phyloP scores from a whole-genome alignment of 495 filamentous ascomycete species.

The Aspergillus diversus region DNA sequence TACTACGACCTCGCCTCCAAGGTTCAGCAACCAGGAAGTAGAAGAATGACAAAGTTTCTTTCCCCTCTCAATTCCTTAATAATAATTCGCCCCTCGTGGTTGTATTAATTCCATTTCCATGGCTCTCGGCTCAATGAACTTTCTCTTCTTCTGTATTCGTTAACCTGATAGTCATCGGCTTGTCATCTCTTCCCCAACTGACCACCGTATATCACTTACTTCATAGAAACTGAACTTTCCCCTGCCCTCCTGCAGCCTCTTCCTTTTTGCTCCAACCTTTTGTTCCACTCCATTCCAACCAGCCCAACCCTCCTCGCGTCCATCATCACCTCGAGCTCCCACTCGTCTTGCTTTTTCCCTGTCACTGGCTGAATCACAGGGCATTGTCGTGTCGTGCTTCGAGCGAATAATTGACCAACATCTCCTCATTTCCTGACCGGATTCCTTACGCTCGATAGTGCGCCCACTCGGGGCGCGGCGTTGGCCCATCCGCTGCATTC shows the following conservation, averaged over 20 bases:
- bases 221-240: conserved; percentile 25
- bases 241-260: conserved; percentile 14
- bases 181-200: background rate
- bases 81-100: background rate
- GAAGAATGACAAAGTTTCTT: conserved; percentile 4
- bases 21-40: background rate
- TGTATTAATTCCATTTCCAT: conserved; percentile 1
- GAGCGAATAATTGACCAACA: conserved; percentile 9
- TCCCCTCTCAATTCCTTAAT: background rate
- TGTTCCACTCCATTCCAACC: background rate
- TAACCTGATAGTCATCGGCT: background rate
- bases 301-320: conserved; percentile 1
- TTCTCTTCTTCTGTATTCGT: background rate
- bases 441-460: conserved; percentile 27
- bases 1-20: conserved; percentile 11
- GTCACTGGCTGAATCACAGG: background rate
- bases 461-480: conserved; percentile 28
- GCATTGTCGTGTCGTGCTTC: conserved; percentile 16
- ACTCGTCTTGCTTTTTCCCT: conserved; percentile 7
- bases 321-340: background rate
- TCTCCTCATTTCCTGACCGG: conserved; percentile 4
- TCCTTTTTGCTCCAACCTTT: conserved; percentile 8
- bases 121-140: conserved; percentile 2
- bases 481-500: conserved; percentile 36
- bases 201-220: conserved; percentile 21